A percentile compares a stretch with the other conserved stretches of the same genome.
These are phyloP conservation scores for Avena insularis DNA, from an alignment of 176 grass and related monocot genomes.

Conservation along the genomic window DNA sequence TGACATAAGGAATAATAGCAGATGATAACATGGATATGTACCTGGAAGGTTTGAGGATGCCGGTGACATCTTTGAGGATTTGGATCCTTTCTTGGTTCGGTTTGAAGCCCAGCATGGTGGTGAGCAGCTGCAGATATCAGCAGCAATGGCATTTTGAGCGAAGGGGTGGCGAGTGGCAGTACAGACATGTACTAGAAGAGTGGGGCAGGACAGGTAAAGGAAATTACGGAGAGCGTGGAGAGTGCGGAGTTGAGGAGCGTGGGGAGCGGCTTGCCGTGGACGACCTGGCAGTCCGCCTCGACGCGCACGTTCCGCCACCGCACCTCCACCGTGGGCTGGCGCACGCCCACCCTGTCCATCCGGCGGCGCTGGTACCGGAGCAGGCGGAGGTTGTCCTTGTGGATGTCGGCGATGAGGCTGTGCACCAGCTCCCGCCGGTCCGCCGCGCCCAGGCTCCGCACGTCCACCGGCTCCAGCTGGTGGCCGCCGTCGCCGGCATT, in stretches of 20 bases:
- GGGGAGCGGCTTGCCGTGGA: constrained; percentile 48
- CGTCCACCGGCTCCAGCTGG: constrained; percentile 45
- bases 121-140: constrained; percentile 6
- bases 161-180: not conserved
- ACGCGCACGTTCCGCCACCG: constrained; percentile 53
- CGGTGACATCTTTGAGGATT: constrained; percentile 70
- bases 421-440: constrained; percentile 61
- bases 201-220: not conserved
- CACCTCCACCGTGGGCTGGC: constrained; percentile 65
- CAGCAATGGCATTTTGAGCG: not conserved
- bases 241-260: constrained; percentile 56
- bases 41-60: constrained; percentile 63
- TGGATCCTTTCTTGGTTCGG: constrained; percentile 52
- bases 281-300: constrained; percentile 61
- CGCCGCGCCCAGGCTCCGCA: constrained; percentile 49
- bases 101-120: constrained; percentile 40
- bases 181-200: not conserved
- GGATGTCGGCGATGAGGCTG: constrained; percentile 61
- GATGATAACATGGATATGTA: not conserved
- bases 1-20: not conserved
- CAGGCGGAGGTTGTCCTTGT: constrained; percentile 63
- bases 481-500: not conserved
- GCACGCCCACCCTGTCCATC: constrained; percentile 71
- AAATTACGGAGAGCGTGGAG: constrained; percentile 32
- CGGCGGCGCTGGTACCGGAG: constrained; percentile 72